Conservation (phyloP, 495 filamentous ascomycete genomes). For the Penicillium cosmopolitanum region DNA sequence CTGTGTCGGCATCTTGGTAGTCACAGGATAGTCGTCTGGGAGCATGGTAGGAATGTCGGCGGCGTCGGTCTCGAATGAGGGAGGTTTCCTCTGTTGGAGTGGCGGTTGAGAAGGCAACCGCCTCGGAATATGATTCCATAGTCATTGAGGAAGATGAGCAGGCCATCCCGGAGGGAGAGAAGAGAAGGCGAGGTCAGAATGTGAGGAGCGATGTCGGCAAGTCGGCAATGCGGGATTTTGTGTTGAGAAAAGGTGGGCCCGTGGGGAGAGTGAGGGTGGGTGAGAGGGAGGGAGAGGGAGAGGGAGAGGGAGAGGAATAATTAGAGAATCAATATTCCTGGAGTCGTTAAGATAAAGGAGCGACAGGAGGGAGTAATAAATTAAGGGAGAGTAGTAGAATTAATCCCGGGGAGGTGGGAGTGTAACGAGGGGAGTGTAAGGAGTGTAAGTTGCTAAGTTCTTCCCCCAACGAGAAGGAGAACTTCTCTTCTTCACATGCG, state of each 20-base stretch:
- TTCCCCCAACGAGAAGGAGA: too few species aligned
- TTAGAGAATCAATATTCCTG: background rate
- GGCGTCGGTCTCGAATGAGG: conserved; percentile 50
- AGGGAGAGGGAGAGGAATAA: conserved; percentile 8
- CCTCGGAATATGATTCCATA: conserved; percentile 46
- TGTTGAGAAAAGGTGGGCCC: conserved; percentile 14
- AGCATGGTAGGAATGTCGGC: conserved; percentile 68
- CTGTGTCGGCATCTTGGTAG: conserved; percentile 64
- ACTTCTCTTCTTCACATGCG: too few species aligned
- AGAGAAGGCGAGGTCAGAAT: conserved; percentile 4
- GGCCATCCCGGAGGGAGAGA: conserved; percentile 37
- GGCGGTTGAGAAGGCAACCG: conserved; percentile 33
- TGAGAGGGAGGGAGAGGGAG: background rate
- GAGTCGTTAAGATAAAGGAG: background rate
- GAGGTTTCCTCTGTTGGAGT: conserved; percentile 41
- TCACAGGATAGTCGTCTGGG: conserved; percentile 64
- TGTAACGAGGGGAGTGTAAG: conserved; percentile 6
- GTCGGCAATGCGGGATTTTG: conserved; percentile 3
- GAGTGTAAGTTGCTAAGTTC: background rate
- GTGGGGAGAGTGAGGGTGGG: conserved; percentile 5
- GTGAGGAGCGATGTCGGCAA: background rate
- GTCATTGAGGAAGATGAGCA: conserved; percentile 51
- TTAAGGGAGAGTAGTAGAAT: conserved; percentile 14
- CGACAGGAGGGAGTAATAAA: conserved; percentile 1
- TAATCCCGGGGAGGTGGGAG: background rate